A percentile compares a stretch with the other conserved stretches of the same genome.
Conservation (phyloP, 2,329 filamentous ascomycete species). For the Nemania sp. region DNA sequence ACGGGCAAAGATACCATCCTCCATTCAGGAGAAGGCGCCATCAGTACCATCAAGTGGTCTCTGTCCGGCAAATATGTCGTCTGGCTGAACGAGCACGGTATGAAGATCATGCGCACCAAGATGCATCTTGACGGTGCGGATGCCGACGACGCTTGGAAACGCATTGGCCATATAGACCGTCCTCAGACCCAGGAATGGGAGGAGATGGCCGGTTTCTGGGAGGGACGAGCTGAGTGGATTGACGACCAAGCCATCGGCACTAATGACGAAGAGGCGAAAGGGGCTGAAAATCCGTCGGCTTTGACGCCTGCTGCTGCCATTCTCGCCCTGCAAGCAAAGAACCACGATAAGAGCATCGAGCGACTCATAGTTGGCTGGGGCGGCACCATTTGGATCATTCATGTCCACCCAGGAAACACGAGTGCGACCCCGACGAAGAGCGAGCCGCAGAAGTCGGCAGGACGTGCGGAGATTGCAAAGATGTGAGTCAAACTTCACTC, state of each 20-base stretch:
- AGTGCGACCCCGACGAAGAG: slow-evolving; percentile 68
- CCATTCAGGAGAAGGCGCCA: slow-evolving; percentile 88
- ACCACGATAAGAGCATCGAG: slow-evolving; percentile 60
- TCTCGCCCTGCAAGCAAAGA: slow-evolving; percentile 53
- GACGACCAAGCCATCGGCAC: slow-evolving; percentile 78
- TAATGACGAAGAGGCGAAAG: slow-evolving; percentile 63
- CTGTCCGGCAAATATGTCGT: slow-evolving; percentile 87
- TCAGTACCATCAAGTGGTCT: slow-evolving; percentile 94
- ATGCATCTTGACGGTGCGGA: slow-evolving; percentile 76
- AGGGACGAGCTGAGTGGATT: slow-evolving; percentile 89
- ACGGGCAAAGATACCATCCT: slow-evolving; percentile 83
- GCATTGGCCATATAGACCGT: slow-evolving; percentile 88
- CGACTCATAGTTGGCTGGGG: slow-evolving; percentile 94
- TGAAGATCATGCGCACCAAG: slow-evolving; percentile 96
- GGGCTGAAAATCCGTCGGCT: slow-evolving; percentile 37
- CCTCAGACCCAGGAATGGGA: slow-evolving; percentile 89
- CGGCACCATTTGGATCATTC: slow-evolving; percentile 92
- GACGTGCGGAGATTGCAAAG: slow-evolving; percentile 86
- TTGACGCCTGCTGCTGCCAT: slow-evolving; percentile 52
- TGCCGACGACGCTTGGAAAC: slow-evolving; percentile 86
- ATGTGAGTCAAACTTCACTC: slow-evolving; percentile 63
- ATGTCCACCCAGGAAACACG: slow-evolving; percentile 77
- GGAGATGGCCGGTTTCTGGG: slow-evolving; percentile 96
- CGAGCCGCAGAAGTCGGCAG: slow-evolving; percentile 70
- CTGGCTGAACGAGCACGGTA: slow-evolving; percentile 96